Conservation (phyloP, 108 stramenopile genomes). For the Pseudonitzschia multistriata region DNA sequence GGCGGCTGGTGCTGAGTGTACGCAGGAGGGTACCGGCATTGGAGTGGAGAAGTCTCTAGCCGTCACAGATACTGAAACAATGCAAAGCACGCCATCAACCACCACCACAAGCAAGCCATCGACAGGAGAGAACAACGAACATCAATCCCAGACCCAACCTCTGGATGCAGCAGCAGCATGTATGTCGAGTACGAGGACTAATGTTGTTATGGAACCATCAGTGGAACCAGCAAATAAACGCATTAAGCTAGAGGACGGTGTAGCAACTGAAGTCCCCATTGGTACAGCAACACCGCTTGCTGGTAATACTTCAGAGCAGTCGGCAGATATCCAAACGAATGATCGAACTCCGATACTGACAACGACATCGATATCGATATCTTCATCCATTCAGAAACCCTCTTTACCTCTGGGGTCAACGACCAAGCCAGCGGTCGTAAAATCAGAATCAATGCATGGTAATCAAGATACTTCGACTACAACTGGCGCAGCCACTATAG, state of each 20-base stretch:
- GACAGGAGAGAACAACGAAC: not conserved
- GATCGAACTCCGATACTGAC: not conserved
- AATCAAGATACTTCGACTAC: not conserved
- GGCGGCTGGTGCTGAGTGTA: not conserved
- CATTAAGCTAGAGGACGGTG: slow-evolving; percentile 20
- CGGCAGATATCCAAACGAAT: not conserved
- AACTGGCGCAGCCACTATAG: not conserved
- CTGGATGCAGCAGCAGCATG: not conserved
- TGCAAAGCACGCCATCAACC: not conserved
- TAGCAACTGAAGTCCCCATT: not conserved
- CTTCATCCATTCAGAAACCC: not conserved
- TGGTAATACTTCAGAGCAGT: not conserved
- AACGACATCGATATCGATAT: not conserved
- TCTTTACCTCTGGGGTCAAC: not conserved
- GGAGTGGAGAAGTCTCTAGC: not conserved
- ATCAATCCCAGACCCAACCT: not conserved
- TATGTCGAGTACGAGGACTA: not conserved
- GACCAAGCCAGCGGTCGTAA: not conserved
- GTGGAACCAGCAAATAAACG: slow-evolving; percentile 25
- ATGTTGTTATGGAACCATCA: not conserved
- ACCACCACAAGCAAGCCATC: not conserved
- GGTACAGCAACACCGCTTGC: not conserved
- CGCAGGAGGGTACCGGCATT: not conserved
- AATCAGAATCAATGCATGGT: not conserved
- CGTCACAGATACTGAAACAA: not conserved